These are phyloP conservation scores for Blastobotrys indianensis DNA, from an alignment of 1,139 yeast genomes.

Conservation along the genomic window DNA sequence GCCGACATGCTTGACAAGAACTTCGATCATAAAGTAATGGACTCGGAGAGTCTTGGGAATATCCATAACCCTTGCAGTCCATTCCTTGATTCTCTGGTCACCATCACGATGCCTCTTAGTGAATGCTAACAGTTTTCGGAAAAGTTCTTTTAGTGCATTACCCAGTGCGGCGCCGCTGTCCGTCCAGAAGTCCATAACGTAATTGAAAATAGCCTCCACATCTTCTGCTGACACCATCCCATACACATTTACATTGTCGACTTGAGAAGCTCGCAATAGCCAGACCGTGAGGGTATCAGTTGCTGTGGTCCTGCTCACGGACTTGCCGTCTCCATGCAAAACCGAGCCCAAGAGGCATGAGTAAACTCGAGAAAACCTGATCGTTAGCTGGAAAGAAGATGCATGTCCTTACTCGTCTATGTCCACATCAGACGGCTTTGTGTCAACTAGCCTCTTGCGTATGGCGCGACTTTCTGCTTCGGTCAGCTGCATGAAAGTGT, in stretches of 20 bases:
- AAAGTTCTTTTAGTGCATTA: constrained; percentile 58
- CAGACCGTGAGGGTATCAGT: constrained; percentile 63
- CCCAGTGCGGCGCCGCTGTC: constrained; percentile 66
- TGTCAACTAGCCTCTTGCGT: constrained; percentile 16
- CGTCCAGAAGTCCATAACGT: constrained; percentile 62
- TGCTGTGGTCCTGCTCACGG: constrained; percentile 38
- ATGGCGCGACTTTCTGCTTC: constrained; percentile 13
- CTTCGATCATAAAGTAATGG: constrained; percentile 53
- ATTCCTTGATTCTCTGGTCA: constrained; percentile 33
- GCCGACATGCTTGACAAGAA: constrained; percentile 45
- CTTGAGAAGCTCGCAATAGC: constrained; percentile 49
- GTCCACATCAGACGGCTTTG: constrained; percentile 18
- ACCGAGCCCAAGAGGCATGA: constrained; percentile 20
- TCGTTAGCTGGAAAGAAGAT: not conserved
- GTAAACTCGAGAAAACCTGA: constrained; percentile 17
- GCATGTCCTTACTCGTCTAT: constrained; percentile 16
- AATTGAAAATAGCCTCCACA: constrained; percentile 43
- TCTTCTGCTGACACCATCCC: constrained; percentile 26
- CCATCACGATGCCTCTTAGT: constrained; percentile 22
- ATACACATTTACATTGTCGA: constrained; percentile 12
- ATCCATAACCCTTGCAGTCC: constrained; percentile 42
- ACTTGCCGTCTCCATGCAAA: constrained; percentile 29
- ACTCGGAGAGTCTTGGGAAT: constrained; percentile 51
- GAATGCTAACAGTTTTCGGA: constrained; percentile 46
- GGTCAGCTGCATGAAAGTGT: not conserved